Base-by-base conservation (phyloP, 352 stramenopile species). In the Thalassiosira ordinaria region DNA sequence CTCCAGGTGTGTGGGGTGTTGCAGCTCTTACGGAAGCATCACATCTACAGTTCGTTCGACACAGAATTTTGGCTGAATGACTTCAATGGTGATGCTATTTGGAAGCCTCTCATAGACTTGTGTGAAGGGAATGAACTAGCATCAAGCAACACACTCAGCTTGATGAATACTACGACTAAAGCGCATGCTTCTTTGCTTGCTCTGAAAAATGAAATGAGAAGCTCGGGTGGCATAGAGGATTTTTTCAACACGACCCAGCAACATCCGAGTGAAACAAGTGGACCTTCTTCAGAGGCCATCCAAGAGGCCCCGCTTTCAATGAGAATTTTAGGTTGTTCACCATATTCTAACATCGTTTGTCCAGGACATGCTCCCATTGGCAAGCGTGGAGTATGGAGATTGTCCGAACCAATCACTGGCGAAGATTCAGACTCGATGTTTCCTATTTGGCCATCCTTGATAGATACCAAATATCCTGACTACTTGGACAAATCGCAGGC, bases 401-500 rank as follows among this genome's bases (percentile, higher is more conserved):
- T 87, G n/a, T 60, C 47, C 5, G 29, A 72, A 14, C 35, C 63
- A 55, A 49, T 74, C n/a, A 13, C 39, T 26, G 33, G 74, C 18
- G 53, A 74, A 22, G 59, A 74, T 35, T 27, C 56, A 16, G 56
- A 84, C 14, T 51, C 57, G 20, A 68, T 49, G 27, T 61, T 80
- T 62, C 63, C 71, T 31, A 51, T 72, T 59, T 84, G 80, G 80
- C 74, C 66, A 44, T 66, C 69, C 33, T 57, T 65, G 16, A 57
- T 29, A 24, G 66, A 84, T 52, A 63, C 74, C 39, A 84, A 60
- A 53, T 78, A 80, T 69, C 64, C 74, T 24, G 33, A 53, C 46
- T 22, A 52, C 31, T 60, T 84, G n/a, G 80, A 88, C 55, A 72
- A 14, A 35, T 82, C 74, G 31, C 74, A 80, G 78, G 80, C 75